Base-by-base conservation (phyloP, 2,329 filamentous ascomycete species). In the Lomentospora prolificans region DNA sequence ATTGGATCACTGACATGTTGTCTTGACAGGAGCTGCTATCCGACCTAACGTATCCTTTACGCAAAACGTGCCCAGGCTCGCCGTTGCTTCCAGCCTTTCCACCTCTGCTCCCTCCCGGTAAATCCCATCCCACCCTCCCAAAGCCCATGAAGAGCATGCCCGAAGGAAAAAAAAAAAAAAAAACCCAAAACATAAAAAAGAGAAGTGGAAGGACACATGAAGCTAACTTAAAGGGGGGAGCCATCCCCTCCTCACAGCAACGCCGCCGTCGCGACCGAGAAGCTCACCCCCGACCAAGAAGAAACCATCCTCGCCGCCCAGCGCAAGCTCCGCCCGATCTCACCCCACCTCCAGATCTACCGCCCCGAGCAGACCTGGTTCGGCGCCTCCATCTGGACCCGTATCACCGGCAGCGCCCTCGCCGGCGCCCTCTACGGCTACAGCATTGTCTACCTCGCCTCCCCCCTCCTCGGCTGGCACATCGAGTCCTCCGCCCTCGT, bases 311-410 rank as follows among this genome's bases (percentile, higher is more conserved):
- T 96, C 67, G 85, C 81, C 65, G 76, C 82, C 66, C 91, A 96
- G 77, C 91, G 91, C 65, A 79, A 86, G 56, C 73, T 79, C 66
- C 91, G 91, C 54, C 91, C 91, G 67, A 79, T 96, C 64, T 80
- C 89, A 50, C 91, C 91, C 56, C 90, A 96, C 69, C 82, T 96
- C 60, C 70, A 74, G 66, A 91, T 95, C 80, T 96, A 96, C 84
- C 80, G 83, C 70, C 81, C 86, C 58, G 84, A 89, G 71, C 87
- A 96, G 74, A 94, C 89, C 64, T 96, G 85, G 86, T 85, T 89
- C 71, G 78, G 79, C 63, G 85, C 84, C 63, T 83, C 77, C 57
- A 78, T 79, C 62, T 79, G 89, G 72, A 88, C 90, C 76, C 90
- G 91, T 66, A 83, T 96, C 74, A 92, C 89, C n/a, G 91, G 89